A percentile compares a stretch with the other conserved stretches of the same genome.
These are phyloP conservation scores for Durotheca rogersii DNA, from an alignment of 495 filamentous ascomycete genomes.

Conservation along the genomic window DNA sequence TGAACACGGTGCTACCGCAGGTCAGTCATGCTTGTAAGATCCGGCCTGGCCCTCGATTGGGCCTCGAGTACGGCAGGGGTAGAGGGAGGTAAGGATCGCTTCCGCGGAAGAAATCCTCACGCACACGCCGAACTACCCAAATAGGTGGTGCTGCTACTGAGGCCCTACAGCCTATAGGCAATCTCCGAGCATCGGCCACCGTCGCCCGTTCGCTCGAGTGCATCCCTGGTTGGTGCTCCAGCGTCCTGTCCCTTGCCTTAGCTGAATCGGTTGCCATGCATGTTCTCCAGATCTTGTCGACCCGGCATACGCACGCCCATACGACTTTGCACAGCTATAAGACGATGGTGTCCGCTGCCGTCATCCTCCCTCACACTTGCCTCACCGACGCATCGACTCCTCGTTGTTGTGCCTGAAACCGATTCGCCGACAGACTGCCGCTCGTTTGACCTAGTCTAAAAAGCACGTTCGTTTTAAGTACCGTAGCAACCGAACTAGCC, in stretches of 20 bases:
- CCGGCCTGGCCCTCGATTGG: slow-evolving; percentile 4
- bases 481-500: background rate
- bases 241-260: slow-evolving; percentile 19
- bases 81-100: slow-evolving; percentile 4
- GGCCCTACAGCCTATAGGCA: slow-evolving; percentile 3
- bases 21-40: slow-evolving; percentile 15
- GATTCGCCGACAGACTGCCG: slow-evolving; percentile 1
- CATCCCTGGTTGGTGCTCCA: slow-evolving; percentile 4
- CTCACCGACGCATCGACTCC: slow-evolving; percentile 2
- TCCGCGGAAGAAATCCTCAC: slow-evolving; percentile 9
- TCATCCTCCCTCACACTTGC: slow-evolving; percentile 2
- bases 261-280: slow-evolving; percentile 11
- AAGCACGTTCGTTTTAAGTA: slow-evolving; percentile 14
- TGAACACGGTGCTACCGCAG: slow-evolving; percentile 10
- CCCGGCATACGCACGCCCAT: background rate
- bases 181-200: slow-evolving; percentile 29
- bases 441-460: slow-evolving; percentile 10
- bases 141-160: slow-evolving; percentile 1
- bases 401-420: background rate
- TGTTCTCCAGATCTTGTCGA: background rate
- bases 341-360: slow-evolving; percentile 1
- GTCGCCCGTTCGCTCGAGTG: slow-evolving; percentile 3
- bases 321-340: slow-evolving; percentile 19
- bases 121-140: slow-evolving; percentile 11
- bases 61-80: slow-evolving; percentile 10